phyloP scores from a whole-genome alignment of 345 rosid genomes.

The Corchorus olitorius region DNA sequence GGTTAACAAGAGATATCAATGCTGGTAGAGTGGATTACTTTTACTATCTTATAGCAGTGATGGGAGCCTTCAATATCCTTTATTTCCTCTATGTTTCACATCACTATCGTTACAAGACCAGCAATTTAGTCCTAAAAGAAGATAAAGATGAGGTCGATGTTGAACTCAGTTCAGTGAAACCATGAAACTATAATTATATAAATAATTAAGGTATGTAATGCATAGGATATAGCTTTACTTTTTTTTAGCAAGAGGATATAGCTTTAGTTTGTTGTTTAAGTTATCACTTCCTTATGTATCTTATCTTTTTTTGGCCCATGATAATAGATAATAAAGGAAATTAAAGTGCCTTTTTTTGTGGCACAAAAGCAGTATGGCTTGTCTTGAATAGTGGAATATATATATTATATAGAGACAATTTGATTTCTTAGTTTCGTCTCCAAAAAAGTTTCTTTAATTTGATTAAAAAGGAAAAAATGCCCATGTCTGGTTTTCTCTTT shows the following conservation, averaged over 20 bases:
- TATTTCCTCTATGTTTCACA: slow-evolving; percentile 49
- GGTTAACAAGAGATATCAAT: slow-evolving; percentile 56
- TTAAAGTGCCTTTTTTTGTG: not conserved
- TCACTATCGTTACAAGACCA: slow-evolving; percentile 45
- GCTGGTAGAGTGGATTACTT: slow-evolving; percentile 58
- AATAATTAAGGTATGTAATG: not conserved
- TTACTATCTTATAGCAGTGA: slow-evolving; percentile 53
- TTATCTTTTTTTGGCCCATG: too few species aligned
- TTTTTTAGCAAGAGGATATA: too few species aligned
- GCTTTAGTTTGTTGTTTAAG: not conserved
- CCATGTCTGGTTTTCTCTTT: not conserved
- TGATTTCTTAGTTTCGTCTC: not conserved
- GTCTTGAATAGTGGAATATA: not conserved
- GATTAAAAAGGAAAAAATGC: not conserved
- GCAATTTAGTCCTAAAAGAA: not conserved
- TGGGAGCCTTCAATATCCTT: slow-evolving; percentile 46
- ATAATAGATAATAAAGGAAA: not conserved
- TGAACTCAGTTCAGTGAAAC: not conserved
- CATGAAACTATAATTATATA: not conserved
- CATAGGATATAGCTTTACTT: not conserved
- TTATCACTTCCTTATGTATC: not conserved
- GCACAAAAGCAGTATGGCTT: not conserved
- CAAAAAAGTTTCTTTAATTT: not conserved
- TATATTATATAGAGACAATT: not conserved
- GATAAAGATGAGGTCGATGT: not conserved